Percentiles rank a stretch among this genome's conserved stretches.
Evolutionary conservation across 1,284 basidiomycete genomes (phyloP).

Genomic region (Pseudozyma sp.): DNA sequence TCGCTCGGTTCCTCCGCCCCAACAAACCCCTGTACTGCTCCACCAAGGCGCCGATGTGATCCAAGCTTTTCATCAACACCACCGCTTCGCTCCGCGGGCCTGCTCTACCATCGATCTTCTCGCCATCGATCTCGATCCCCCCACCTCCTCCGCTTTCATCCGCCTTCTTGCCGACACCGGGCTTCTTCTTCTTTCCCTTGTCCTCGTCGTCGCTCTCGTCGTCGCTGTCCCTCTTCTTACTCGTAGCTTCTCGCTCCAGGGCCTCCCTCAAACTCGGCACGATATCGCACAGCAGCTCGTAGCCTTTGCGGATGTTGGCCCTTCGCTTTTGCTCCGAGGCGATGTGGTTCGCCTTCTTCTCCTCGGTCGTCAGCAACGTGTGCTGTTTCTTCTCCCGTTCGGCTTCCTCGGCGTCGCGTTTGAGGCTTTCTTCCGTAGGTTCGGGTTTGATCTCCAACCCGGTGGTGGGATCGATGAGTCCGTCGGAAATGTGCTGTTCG

Average conservation of each 20-base stretch:
- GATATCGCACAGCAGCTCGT: slow-evolving; percentile 81
- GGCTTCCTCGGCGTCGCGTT: slow-evolving; percentile 32
- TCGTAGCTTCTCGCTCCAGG: slow-evolving; percentile 45
- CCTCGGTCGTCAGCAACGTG: slow-evolving; percentile 79
- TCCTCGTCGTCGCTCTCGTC: slow-evolving; percentile 20
- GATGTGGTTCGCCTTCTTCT: slow-evolving; percentile 92
- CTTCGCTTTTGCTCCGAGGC: slow-evolving; percentile 90
- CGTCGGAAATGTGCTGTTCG: slow-evolving; percentile 36
- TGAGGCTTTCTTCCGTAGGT: slow-evolving; percentile 29
- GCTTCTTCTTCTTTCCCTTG: slow-evolving; percentile 28
- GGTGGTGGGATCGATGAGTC: slow-evolving; percentile 31
- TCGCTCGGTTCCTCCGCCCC: slow-evolving; percentile 41
- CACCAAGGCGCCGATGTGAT: slow-evolving; percentile 37
- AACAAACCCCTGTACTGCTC: slow-evolving; percentile 42
- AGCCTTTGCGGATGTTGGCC: slow-evolving; percentile 87
- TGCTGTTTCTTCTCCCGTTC: slow-evolving; percentile 70
- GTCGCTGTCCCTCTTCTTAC: slow-evolving; percentile 11
- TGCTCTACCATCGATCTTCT: slow-evolving; percentile 55
- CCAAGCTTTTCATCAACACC: slow-evolving; percentile 51
- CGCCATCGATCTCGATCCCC: slow-evolving; percentile 49
- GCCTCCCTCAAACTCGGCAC: slow-evolving; percentile 77
- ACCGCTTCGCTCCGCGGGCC: slow-evolving; percentile 57
- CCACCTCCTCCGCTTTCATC: slow-evolving; percentile 7
- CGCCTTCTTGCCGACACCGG: slow-evolving; percentile 11
- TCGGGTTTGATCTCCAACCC: slow-evolving; percentile 44